Conservation (phyloP, 352 stramenopile species). For the Phytopythium aichiense region DNA sequence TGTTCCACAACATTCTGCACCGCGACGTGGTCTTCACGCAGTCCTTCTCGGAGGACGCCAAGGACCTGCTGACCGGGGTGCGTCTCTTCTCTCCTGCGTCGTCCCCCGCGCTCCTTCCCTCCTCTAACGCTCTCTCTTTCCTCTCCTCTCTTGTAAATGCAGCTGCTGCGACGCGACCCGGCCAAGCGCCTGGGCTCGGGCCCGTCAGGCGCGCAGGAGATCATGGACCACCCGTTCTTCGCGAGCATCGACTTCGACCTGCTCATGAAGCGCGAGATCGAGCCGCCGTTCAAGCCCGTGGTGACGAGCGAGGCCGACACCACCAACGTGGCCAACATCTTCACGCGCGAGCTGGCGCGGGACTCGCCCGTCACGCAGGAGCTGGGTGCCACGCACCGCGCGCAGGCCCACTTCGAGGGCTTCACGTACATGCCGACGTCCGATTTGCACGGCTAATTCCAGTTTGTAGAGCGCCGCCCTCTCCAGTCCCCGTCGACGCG, state of each 20-base stretch:
- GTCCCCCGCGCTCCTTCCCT: too few species aligned
- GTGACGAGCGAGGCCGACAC: conserved; percentile 81
- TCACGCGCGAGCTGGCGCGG: conserved; percentile 76
- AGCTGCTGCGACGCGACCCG: conserved; percentile 80
- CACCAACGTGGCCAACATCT: conserved; percentile 87
- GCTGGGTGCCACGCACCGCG: conserved; percentile 74
- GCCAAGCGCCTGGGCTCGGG: conserved; percentile 79
- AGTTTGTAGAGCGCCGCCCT: conserved; percentile 5
- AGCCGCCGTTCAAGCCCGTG: conserved; percentile 84
- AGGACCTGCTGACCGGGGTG: conserved; percentile 72
- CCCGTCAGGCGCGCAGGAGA: conserved; percentile 80
- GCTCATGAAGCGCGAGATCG: conserved; percentile 75
- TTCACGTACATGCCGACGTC: conserved; percentile 91
- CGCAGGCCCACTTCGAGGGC: conserved; percentile 88
- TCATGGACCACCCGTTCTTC: conserved; percentile 89
- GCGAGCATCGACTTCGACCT: conserved; percentile 84
- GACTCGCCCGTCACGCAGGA: conserved; percentile 88
- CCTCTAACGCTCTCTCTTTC: background rate
- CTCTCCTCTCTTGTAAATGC: conserved; percentile 1
- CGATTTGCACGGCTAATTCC: conserved; percentile 35
- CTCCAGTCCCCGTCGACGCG: background rate
- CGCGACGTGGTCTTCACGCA: conserved; percentile 84
- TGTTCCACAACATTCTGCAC: conserved; percentile 94
- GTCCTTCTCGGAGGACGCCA: conserved; percentile 86
- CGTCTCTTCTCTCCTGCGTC: conserved; percentile 5